Base-by-base conservation (phyloP, 225 moss, liverwort and hornwort genomes). In the Physcomitrium patens region DNA sequence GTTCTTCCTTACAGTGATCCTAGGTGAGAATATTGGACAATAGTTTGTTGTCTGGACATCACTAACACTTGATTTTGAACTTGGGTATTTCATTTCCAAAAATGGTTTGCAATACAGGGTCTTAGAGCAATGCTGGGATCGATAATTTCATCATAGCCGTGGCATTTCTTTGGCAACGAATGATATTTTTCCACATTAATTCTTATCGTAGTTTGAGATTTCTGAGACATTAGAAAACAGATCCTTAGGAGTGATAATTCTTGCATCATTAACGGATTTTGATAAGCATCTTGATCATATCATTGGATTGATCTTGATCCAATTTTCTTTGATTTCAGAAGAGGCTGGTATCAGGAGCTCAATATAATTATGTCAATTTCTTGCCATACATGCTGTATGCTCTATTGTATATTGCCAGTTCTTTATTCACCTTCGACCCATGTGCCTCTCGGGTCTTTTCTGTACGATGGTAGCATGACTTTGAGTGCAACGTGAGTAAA, bases 321-420 rank as follows among this genome's bases (percentile, higher is more conserved):
- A 7, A 42, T 48, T n/a, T 70, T 44, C 9, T 71, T 58, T 70
- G 49, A 31, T 81, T 75, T 52, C 90, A 97, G 99, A 94, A 95
- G 74, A 76, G 80, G 37, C 79, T 85, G 26, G 65, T 91, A 54
- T 54, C 86, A 70, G 76, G 76, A 44, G 87, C 79, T 57, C 81
- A 91, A 52, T 99, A 95, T 70, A 83, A 86, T 57, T 57, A 93
- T 73, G 90, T 95, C 19, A 71, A 84, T 45, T 95, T 91, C 81
- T 81, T 93, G 64, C 84, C 95, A 10, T 95, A 95, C 57, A 82
- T 99, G 48, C 76, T 95, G 23, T 95, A 93, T 83, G 87, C 99
- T 66, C 95, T 95, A 50, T 80, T 95, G 78, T 99, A 95, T 60
- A 81, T 93, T 67, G 99, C 95, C 67, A 95, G 95, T 67, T 93